Conservation (phyloP, 306 rosid genomes). For the Fragaria nilgerrensis region DNA sequence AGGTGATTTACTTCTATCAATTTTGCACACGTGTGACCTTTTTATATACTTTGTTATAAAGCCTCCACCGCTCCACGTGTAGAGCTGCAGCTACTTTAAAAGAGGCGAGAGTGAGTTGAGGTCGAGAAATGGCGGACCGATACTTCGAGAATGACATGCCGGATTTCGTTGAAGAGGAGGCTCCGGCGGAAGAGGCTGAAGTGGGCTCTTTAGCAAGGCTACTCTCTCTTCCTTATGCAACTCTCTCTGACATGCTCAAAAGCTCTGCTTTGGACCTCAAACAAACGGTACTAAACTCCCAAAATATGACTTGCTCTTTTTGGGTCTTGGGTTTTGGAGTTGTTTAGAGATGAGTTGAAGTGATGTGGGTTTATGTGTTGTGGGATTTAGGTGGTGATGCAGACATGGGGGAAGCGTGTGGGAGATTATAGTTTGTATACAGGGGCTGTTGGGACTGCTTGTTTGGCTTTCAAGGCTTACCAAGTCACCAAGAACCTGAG, state of each 20-base stretch:
- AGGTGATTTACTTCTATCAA: no score
- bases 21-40: background rate
- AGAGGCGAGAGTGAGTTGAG: background rate
- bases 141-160: constrained; percentile 73
- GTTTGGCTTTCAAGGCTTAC: constrained; percentile 57
- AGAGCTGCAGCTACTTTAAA: background rate
- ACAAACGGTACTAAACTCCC: constrained; percentile 48
- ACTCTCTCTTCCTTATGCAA: constrained; percentile 50
- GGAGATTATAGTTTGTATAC: constrained; percentile 67
- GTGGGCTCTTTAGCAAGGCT: constrained; percentile 40
- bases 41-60: background rate
- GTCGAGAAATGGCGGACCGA: constrained; percentile 57
- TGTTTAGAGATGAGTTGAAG: background rate
- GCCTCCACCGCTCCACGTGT: background rate
- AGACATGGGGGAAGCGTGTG: constrained; percentile 68
- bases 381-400: constrained; percentile 65
- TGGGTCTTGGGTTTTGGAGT: constrained; percentile 5
- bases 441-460: constrained; percentile 80
- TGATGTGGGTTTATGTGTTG: constrained; percentile 18
- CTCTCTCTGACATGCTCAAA: constrained; percentile 39
- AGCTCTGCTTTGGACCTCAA: constrained; percentile 50
- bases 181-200: constrained; percentile 23
- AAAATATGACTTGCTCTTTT: background rate
- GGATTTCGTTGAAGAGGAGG: constrained; percentile 47
- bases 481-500: constrained; percentile 48